Evolutionary conservation across 257 asterid genomes (phyloP).

Genomic region (Sherardia arvensis): DNA sequence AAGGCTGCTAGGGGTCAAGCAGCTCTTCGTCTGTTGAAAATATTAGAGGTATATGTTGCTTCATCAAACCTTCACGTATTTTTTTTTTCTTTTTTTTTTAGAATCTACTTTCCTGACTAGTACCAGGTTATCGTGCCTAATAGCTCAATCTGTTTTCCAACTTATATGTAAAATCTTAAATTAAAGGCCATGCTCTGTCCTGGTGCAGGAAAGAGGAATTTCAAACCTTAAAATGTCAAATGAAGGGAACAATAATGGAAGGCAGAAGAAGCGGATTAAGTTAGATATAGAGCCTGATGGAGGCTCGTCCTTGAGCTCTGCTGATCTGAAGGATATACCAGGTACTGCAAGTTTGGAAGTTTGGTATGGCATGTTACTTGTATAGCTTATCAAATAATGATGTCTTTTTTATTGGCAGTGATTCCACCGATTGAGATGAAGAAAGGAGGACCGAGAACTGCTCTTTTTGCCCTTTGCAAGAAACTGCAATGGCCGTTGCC

Average conservation of each 20-base stretch:
- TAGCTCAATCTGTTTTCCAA: neutral
- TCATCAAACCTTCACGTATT: neutral
- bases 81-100: no score
- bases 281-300: slow-evolving; percentile 10
- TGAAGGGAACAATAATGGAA: slow-evolving; percentile 25
- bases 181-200: slow-evolving; percentile 7
- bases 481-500: slow-evolving; percentile 83
- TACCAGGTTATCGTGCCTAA: neutral
- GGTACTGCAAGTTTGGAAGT: slow-evolving; percentile 28
- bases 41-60: slow-evolving; percentile 56
- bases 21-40: slow-evolving; percentile 53
- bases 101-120: neutral
- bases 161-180: neutral
- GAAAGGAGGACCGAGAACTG: slow-evolving; percentile 85
- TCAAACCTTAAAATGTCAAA: slow-evolving; percentile 38
- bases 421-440: slow-evolving; percentile 50
- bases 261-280: slow-evolving; percentile 20
- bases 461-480: slow-evolving; percentile 67
- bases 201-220: slow-evolving; percentile 56
- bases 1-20: slow-evolving; percentile 86
- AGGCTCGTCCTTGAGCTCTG: slow-evolving; percentile 9
- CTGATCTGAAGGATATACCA: slow-evolving; percentile 30
- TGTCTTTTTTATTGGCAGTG: slow-evolving; percentile 36
- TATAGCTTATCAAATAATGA: neutral
- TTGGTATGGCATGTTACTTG: neutral